A percentile compares a stretch with the other conserved stretches of the same genome.
Evolutionary conservation across 225 moss, liverwort and hornwort species (phyloP).

Genomic region (Antitrichia curtipendula): DNA sequence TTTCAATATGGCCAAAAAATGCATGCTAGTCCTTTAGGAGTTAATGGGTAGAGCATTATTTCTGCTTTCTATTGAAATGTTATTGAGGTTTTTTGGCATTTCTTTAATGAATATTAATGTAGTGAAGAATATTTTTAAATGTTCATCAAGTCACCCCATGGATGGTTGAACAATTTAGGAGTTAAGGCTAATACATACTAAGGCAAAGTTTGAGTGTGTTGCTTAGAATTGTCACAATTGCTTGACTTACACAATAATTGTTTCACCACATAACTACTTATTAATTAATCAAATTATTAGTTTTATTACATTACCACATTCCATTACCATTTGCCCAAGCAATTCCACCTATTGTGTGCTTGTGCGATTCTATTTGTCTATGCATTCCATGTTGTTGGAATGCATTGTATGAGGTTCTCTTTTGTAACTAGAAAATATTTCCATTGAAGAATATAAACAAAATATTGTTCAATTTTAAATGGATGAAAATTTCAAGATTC

Average conservation of each 20-base stretch:
- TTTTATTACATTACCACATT: accelerated
- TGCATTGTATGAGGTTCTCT: background rate
- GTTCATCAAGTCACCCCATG: accelerated
- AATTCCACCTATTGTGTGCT: accelerated
- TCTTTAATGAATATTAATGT: background rate
- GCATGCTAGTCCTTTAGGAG: too few species aligned
- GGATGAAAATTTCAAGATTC: background rate
- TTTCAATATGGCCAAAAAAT: too few species aligned
- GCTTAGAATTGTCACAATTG: background rate
- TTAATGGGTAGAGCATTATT: background rate
- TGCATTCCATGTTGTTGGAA: background rate
- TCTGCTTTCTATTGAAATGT: background rate
- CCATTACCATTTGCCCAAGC: background rate
- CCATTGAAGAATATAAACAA: background rate
- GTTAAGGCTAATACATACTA: background rate
- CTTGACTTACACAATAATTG: background rate
- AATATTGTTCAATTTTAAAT: background rate
- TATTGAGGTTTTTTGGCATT: background rate
- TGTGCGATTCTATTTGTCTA: accelerated
- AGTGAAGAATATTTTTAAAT: background rate
- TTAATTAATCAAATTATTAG: background rate
- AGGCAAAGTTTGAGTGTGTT: background rate
- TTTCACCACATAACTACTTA: background rate
- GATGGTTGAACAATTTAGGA: background rate
- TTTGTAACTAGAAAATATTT: background rate